These are phyloP conservation scores for Sclerotinia minor DNA, from an alignment of 2,329 filamentous ascomycete genomes.

Conservation along the genomic window DNA sequence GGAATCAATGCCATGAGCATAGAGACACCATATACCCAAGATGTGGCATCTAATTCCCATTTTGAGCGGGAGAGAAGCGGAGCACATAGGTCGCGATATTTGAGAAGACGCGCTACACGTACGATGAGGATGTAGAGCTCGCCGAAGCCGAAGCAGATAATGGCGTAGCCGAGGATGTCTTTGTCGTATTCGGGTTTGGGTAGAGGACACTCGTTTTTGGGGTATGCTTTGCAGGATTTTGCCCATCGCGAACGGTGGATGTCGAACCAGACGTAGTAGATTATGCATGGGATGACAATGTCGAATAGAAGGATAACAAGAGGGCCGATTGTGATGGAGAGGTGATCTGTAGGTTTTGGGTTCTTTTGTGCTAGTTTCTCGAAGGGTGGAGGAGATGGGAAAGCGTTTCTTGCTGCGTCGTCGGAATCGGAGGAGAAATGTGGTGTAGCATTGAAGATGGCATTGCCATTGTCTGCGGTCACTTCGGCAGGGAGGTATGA, in stretches of 20 bases:
- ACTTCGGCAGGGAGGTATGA: not conserved
- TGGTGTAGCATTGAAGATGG: conserved; percentile 3
- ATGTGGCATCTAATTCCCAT: conserved; percentile 34
- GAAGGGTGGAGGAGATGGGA: conserved; percentile 20
- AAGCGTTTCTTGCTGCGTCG: not conserved
- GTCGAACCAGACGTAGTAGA: conserved; percentile 30
- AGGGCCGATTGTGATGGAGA: conserved; percentile 35
- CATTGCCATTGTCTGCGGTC: conserved; percentile 10
- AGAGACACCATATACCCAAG: conserved; percentile 33
- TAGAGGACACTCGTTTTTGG: conserved; percentile 25
- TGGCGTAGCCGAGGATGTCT: conserved; percentile 32
- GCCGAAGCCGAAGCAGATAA: conserved; percentile 32
- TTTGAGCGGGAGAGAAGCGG: conserved; percentile 32
- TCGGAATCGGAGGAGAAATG: conserved; percentile 8
- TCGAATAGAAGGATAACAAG: conserved; percentile 33
- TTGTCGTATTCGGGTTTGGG: conserved; percentile 30
- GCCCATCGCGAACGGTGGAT: conserved; percentile 27
- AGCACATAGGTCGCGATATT: conserved; percentile 30
- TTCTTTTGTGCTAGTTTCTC: conserved; percentile 35
- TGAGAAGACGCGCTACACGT: conserved; percentile 27
- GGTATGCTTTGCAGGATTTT: conserved; percentile 26
- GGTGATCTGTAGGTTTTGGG: conserved; percentile 32
- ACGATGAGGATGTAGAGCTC: conserved; percentile 33
- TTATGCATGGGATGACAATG: conserved; percentile 33
- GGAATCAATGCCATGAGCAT: conserved; percentile 34